A percentile compares a stretch with the other conserved stretches of the same genome.
phyloP scores from a whole-genome alignment of 331 rosid genomes.

The Pyracantha coccinea region DNA sequence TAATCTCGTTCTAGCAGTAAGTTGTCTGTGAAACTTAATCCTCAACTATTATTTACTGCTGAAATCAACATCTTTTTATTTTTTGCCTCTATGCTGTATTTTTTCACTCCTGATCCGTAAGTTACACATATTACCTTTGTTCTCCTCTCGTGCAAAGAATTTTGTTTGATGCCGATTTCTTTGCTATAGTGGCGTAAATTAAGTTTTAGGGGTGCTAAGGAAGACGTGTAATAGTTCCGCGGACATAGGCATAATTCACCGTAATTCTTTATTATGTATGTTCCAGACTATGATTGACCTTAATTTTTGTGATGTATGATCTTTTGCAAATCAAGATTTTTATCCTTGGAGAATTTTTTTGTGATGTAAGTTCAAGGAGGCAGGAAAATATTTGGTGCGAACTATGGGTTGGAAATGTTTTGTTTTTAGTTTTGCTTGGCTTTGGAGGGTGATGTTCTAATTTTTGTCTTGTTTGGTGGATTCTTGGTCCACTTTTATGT shows the following conservation, averaged over 20 bases:
- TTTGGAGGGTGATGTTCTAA: too few relatives aligned
- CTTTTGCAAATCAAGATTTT: too few relatives aligned
- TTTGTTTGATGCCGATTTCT: not conserved
- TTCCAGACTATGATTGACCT: too few relatives aligned
- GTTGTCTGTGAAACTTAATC: constrained; percentile 15
- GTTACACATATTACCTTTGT: not conserved
- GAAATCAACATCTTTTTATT: not conserved
- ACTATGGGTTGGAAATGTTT: too few relatives aligned
- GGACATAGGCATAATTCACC: not conserved
- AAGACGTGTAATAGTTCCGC: not conserved
- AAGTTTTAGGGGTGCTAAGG: not conserved
- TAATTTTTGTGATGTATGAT: too few relatives aligned
- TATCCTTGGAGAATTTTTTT: too few relatives aligned
- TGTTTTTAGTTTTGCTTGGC: too few relatives aligned
- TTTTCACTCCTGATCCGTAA: not conserved
- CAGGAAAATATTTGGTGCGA: too few relatives aligned
- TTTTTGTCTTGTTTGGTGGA: too few relatives aligned
- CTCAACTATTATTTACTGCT: not conserved
- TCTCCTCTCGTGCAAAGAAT: not conserved
- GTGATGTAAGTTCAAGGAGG: too few relatives aligned
- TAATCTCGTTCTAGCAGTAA: constrained; percentile 56
- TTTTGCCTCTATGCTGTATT: not conserved
- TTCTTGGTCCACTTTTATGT: too few relatives aligned
- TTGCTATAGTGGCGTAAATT: not conserved
- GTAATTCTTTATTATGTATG: not conserved